Conservation (phyloP, 768 basidiomycete genomes). For the Russula emetica region DNA sequence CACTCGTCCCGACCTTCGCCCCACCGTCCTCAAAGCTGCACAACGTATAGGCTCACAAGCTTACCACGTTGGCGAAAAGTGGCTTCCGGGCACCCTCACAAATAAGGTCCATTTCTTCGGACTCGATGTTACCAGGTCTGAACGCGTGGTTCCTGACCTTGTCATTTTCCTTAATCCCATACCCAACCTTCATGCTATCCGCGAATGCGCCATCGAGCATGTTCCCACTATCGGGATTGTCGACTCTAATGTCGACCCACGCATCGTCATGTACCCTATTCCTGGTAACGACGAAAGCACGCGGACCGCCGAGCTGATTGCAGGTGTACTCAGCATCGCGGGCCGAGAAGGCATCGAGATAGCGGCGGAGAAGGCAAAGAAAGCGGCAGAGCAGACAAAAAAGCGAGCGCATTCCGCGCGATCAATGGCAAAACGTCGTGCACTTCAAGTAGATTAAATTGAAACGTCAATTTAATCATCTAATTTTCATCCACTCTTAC, state of each 20-base stretch:
- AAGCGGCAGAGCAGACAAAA: constrained; percentile 36
- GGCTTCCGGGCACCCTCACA: constrained; percentile 94
- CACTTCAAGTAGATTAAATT: constrained; percentile 24
- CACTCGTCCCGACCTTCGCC: constrained; percentile 73
- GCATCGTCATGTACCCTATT: constrained; percentile 96
- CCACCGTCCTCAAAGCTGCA: constrained; percentile 72
- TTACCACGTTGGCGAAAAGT: constrained; percentile 80
- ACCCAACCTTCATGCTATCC: constrained; percentile 77
- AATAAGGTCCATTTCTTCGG: constrained; percentile 76
- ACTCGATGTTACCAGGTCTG: constrained; percentile 46
- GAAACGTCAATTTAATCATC: neutral
- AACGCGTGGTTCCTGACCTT: constrained; percentile 75
- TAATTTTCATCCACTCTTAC: neutral
- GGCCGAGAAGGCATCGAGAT: constrained; percentile 68
- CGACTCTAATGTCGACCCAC: constrained; percentile 93
- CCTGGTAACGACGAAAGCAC: constrained; percentile 97
- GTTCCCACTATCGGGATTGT: constrained; percentile 93
- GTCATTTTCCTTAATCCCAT: constrained; percentile 89
- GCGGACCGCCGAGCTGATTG: constrained; percentile 84
- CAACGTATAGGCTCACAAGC: constrained; percentile 74
- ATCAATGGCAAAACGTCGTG: constrained; percentile 19
- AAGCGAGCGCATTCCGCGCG: constrained; percentile 15
- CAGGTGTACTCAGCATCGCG: constrained; percentile 86
- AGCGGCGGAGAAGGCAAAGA: constrained; percentile 35
- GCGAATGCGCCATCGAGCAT: constrained; percentile 85